Base-by-base conservation (phyloP, 345 rosid species). In the Crucihimalaya himalaica region DNA sequence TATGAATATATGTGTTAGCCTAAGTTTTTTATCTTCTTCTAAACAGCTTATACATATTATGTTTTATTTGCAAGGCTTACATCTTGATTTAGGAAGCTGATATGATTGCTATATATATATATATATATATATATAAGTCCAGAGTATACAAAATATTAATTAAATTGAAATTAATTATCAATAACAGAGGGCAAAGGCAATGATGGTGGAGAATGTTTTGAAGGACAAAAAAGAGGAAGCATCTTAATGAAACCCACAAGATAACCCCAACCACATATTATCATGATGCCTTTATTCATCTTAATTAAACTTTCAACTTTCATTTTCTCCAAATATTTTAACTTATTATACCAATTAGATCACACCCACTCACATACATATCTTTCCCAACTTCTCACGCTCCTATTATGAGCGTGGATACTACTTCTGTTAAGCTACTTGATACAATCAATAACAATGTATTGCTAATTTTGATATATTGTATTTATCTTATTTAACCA, bases 201-300 rank as follows among this genome's bases (percentile, higher is more conserved):
- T 77, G 77, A 66, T 77, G 73, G 77, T 77, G 76, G 63, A 58
- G 80, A 77, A 77, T 77, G 76, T 71, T 64, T 69, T 76, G 40
- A 71, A 50, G 6, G 73, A 70, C 60, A 55, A 5, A 77, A 77
- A 77, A 77, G 68, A 58, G 52, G 56, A 71, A 71, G 80, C 77
- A 77, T 77, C 72, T 77, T 71, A 42, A 71, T 71, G 73, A 65
- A 77, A 71, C 77, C 80, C 80, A 77, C 72, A 71, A 71, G 80
- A 66, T 66, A 71, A 71, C 81, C 77, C 77, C 81, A 78, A 66
- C 81, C 81, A 78, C 81, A 66, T 66, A 77, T 65, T 71, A 78
- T 72, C 73, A 78, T 78, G 69, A 71, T 77, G 48, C 63, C 46
- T 63, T 62, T 11, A 63, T 45, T 34, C 53, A 40, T 72, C 39